phyloP scores from a whole-genome alignment of 805 yeast genomes.

The Ogataea nitratoaversa region DNA sequence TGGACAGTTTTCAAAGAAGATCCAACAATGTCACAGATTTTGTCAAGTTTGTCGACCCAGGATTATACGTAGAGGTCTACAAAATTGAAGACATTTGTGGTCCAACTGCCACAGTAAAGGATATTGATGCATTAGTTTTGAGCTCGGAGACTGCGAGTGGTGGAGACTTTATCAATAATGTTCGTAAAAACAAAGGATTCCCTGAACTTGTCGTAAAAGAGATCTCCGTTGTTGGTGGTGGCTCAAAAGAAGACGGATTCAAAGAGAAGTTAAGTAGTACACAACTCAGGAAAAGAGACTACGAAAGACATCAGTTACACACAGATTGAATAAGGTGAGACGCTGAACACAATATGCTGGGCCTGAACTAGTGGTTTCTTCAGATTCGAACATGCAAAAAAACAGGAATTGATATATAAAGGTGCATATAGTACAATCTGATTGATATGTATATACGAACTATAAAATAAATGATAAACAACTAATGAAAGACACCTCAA shows the following conservation, averaged over 20 bases:
- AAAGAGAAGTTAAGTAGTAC: slow-evolving; percentile 83
- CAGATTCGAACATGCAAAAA: too few species aligned
- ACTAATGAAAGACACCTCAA: too few species aligned
- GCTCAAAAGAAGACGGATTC: slow-evolving; percentile 41
- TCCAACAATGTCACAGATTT: slow-evolving; percentile 44
- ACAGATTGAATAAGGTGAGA: too few species aligned
- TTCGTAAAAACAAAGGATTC: slow-evolving; percentile 56
- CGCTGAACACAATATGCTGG: too few species aligned
- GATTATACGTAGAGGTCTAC: slow-evolving; percentile 44
- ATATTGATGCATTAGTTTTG: slow-evolving; percentile 75
- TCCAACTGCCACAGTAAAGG: slow-evolving; percentile 75
- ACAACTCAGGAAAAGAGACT: slow-evolving; percentile 50
- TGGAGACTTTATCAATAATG: slow-evolving; percentile 65
- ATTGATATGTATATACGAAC: too few species aligned
- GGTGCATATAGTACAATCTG: too few species aligned
- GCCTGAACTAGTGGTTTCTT: too few species aligned
- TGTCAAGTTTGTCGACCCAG: slow-evolving; percentile 44
- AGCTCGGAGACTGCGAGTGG: slow-evolving; percentile 79
- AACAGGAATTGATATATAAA: too few species aligned
- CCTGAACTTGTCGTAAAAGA: slow-evolving; percentile 45
- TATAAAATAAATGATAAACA: too few species aligned
- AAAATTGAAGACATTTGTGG: slow-evolving; percentile 87
- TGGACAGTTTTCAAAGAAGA: slow-evolving; percentile 58
- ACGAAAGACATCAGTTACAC: too few species aligned
- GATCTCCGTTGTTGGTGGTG: slow-evolving; percentile 62